Percentiles rank a stretch among this genome's conserved stretches.
These are phyloP conservation scores for Cyberlindnera sargentensis DNA, from an alignment of 805 yeast genomes.

Conservation along the genomic window DNA sequence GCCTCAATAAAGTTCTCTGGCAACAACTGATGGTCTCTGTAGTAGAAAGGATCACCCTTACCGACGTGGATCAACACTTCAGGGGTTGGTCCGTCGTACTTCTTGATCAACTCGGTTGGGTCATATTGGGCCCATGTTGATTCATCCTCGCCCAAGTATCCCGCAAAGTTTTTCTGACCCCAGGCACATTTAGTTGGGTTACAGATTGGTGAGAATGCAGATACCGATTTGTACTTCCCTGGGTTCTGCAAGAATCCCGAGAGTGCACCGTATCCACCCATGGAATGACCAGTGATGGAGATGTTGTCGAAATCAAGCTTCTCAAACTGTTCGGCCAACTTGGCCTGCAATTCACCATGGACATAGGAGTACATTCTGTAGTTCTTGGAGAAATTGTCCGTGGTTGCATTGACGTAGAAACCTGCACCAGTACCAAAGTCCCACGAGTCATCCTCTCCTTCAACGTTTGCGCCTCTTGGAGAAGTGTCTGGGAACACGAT, in stretches of 20 bases:
- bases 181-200: constrained; percentile 76
- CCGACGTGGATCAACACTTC: constrained; percentile 84
- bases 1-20: constrained; percentile 65
- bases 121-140: constrained; percentile 66
- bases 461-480: constrained; percentile 75
- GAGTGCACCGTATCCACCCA: constrained; percentile 97
- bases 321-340: constrained; percentile 31
- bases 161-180: constrained; percentile 81
- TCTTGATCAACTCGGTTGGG: constrained; percentile 68
- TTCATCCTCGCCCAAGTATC: constrained; percentile 57
- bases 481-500: constrained; percentile 95
- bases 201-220: constrained; percentile 87
- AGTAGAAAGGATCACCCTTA: constrained; percentile 64
- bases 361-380: constrained; percentile 87
- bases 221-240: constrained; percentile 65
- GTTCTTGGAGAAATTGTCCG: constrained; percentile 60
- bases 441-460: constrained; percentile 78
- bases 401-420: constrained; percentile 81
- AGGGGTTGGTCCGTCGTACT: constrained; percentile 41
- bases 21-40: constrained; percentile 52
- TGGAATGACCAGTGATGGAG: constrained; percentile 92
- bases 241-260: constrained; percentile 62
- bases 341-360: constrained; percentile 54
- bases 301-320: constrained; percentile 56
- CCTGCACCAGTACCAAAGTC: constrained; percentile 97